phyloP scores from a whole-genome alignment of 305 asterid species.

The Vinca major region DNA sequence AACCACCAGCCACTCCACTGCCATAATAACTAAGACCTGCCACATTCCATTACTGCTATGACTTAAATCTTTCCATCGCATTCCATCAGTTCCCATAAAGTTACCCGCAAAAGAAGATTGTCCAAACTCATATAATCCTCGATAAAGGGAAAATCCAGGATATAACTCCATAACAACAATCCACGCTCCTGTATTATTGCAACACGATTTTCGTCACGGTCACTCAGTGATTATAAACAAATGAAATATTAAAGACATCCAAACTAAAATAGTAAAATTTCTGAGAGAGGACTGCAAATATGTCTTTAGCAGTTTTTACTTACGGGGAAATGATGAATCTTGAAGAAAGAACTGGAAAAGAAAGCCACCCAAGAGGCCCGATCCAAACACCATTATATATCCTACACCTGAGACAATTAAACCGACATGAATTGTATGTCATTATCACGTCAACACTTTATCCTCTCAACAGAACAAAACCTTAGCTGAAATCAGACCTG shows the following conservation, averaged over 20 bases:
- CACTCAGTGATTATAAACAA: constrained; percentile 6
- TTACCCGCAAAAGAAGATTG: constrained; percentile 58
- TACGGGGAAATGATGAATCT: constrained; percentile 84
- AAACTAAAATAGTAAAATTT: constrained; percentile 6
- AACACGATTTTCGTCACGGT: constrained; percentile 8
- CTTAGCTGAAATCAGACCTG: constrained; percentile 47
- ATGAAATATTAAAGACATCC: not conserved
- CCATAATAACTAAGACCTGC: constrained; percentile 52
- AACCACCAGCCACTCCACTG: constrained; percentile 75
- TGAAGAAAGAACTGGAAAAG: constrained; percentile 80
- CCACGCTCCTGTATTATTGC: constrained; percentile 60
- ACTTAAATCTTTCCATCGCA: constrained; percentile 74
- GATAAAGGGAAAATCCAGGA: constrained; percentile 87
- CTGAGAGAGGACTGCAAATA: constrained; percentile 8
- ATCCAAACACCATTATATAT: constrained; percentile 72
- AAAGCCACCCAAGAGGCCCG: constrained; percentile 81
- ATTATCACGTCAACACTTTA: not conserved
- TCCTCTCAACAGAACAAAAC: constrained; percentile 6
- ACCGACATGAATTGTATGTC: constrained; percentile 11
- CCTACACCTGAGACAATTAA: constrained; percentile 58
- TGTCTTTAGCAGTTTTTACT: constrained; percentile 25
- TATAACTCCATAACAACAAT: constrained; percentile 73
- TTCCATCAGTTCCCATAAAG: constrained; percentile 79
- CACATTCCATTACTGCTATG: constrained; percentile 64
- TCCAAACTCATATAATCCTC: constrained; percentile 87